Evolutionary conservation across 208 protist genomes (phyloP).

Genomic region (Crithidia expoeki): DNA sequence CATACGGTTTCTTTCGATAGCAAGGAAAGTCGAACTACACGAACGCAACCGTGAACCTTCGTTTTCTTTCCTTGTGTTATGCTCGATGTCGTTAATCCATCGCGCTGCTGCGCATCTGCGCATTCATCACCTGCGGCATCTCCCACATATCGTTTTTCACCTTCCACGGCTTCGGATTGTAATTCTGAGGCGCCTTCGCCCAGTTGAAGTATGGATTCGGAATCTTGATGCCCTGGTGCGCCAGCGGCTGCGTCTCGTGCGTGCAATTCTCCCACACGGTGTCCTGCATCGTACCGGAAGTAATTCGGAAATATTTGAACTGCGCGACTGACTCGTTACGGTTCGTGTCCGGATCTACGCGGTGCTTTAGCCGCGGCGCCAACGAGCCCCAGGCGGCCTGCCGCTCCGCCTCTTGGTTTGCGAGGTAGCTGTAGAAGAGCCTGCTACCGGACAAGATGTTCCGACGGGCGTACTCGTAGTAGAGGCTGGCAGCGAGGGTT

Average conservation of each 20-base stretch:
- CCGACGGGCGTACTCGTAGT: slow-evolving; percentile 81
- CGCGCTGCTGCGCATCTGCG: slow-evolving; percentile 55
- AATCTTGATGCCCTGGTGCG: slow-evolving; percentile 40
- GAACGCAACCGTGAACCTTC: no score
- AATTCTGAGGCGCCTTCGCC: slow-evolving; percentile 79
- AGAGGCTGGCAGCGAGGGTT: slow-evolving; percentile 44
- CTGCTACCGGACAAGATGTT: slow-evolving; percentile 65
- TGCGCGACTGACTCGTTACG: slow-evolving; percentile 73
- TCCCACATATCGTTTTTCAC: slow-evolving; percentile 89
- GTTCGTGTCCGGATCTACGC: slow-evolving; percentile 84
- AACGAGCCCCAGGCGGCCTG: slow-evolving; percentile 80
- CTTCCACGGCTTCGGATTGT: slow-evolving; percentile 62
- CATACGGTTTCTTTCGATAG: no score
- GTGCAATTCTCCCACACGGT: slow-evolving; percentile 80
- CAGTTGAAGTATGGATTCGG: slow-evolving; percentile 90
- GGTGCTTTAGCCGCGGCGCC: slow-evolving; percentile 57
- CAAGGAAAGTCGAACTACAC: no score
- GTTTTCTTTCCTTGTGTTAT: slow-evolving; percentile 18
- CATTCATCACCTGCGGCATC: slow-evolving; percentile 76
- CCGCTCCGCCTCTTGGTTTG: slow-evolving; percentile 61
- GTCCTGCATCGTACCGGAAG: slow-evolving; percentile 68
- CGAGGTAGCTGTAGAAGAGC: slow-evolving; percentile 82
- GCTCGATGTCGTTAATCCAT: slow-evolving; percentile 40
- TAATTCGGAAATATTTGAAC: slow-evolving; percentile 79
- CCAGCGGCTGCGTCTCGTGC: slow-evolving; percentile 77